These are phyloP conservation scores for Rhodosporidiobolus odoratus DNA, from an alignment of 768 basidiomycete genomes.

Conservation along the genomic window DNA sequence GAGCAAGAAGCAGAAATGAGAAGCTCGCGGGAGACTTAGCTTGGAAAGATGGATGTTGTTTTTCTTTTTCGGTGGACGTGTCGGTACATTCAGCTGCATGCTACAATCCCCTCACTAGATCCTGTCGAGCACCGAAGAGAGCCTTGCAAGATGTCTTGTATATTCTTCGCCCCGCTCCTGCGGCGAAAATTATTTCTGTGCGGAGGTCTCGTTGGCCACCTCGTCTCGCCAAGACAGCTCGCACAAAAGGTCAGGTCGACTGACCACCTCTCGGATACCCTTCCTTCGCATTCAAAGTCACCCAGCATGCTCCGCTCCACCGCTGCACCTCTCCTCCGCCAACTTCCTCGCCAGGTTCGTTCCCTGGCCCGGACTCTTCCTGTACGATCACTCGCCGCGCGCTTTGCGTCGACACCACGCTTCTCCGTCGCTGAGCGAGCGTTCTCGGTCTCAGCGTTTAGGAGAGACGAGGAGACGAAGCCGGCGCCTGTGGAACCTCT, in stretches of 20 bases:
- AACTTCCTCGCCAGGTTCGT: not conserved
- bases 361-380: not conserved
- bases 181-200: not conserved
- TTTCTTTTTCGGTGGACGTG: no score
- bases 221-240: not conserved
- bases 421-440: not conserved
- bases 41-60: no score
- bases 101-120: no score
- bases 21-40: not conserved
- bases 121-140: no score
- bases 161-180: no score
- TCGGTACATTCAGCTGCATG: no score
- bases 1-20: slow-evolving; percentile 9
- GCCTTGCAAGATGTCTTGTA: no score
- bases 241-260: not conserved
- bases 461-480: slow-evolving; percentile 24
- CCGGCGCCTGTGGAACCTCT: slow-evolving; percentile 27
- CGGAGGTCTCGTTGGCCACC: not conserved
- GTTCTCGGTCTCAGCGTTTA: not conserved
- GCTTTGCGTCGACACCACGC: not conserved
- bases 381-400: not conserved
- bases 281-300: not conserved
- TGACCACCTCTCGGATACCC: not conserved
- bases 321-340: slow-evolving; percentile 3
- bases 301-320: slow-evolving; percentile 18